Evolutionary conservation across 257 asterid genomes (phyloP), one percentile per base, ranked within the genome.

Genomic region (Primulina huaijiensis): DNA sequence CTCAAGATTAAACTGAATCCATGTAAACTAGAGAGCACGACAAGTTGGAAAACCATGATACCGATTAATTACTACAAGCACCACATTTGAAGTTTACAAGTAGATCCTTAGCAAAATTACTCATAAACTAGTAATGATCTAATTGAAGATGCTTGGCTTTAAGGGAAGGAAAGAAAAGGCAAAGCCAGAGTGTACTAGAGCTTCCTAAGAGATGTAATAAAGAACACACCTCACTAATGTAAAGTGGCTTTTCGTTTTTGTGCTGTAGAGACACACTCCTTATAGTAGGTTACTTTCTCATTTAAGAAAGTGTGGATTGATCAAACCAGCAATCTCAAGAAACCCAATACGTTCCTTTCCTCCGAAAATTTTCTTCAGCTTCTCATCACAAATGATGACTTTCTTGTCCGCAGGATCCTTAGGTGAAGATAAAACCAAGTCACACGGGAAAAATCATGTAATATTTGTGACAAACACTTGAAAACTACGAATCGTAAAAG

Each of bases 341-440:
- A 93, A 93, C 82, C 96, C 97, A 3, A 90, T 91, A 8, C 87
- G 87, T 7, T 87, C 96, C 82, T 66, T 86, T 57, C 90, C 95
- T 10, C 57, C 88, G 34, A 94, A 85, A 16, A 90, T 85, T 8
- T 57, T 79, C 89, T 90, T 90, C 89, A 93, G 92, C 81, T 90
- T 83, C 83, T 89, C 99, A 67, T 93, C 99, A 69, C 96, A 90
- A 72, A 90, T 60, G 35, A 93, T 87, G 58, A 89, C 84, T 80
- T 86, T 89, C 91, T 86, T 89, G 87, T 90, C 80, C 19, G 78
- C 86, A 46, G 97, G 97, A 77, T 93, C 97, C 99, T 93, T 73
- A 33, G 58, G 62, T 9, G 12, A 58, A 46, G 34, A 76, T n/a
- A 67, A 3, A 38, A 19, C 12, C 62, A 9, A 65, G 62, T 71